These are phyloP conservation scores for Nasturtium officinale DNA, from an alignment of 345 rosid species.

Conservation along the genomic window DNA sequence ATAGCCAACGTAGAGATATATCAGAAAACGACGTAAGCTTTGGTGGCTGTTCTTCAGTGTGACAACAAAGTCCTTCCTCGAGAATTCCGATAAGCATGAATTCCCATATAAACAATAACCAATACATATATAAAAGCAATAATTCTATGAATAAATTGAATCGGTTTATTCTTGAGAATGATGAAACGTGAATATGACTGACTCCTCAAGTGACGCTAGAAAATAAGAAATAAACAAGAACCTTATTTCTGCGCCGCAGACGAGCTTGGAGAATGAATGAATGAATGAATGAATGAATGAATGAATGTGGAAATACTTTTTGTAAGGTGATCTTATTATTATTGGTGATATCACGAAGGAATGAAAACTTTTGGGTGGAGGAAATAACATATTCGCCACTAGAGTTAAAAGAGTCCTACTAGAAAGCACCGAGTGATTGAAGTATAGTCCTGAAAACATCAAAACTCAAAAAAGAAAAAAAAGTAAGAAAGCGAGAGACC, in stretches of 20 bases:
- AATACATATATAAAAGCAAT: neutral
- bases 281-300: slow-evolving; percentile 9
- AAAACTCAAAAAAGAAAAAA: neutral
- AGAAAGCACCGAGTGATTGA: neutral
- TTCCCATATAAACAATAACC: neutral
- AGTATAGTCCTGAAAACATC: neutral
- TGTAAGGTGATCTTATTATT: neutral
- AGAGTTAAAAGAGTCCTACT: neutral
- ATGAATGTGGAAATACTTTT: neutral
- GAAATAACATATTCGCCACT: slow-evolving; percentile 7
- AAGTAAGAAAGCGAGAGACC: neutral
- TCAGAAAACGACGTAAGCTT: slow-evolving; percentile 42
- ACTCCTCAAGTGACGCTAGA: neutral
- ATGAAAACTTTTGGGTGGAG: neutral
- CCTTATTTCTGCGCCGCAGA: slow-evolving; percentile 23
- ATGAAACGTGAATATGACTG: neutral
- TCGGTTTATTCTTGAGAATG: neutral
- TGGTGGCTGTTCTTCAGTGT: slow-evolving; percentile 30
- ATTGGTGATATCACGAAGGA: slow-evolving; percentile 6
- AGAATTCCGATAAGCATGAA: neutral
- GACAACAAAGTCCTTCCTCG: neutral
- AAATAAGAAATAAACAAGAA: neutral
- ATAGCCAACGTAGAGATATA: slow-evolving; percentile 59
- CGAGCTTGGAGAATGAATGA: slow-evolving; percentile 21
- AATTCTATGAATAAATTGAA: neutral